Base-by-base conservation (phyloP, 2,329 filamentous ascomycete genomes). In the Aspergillus pseudoglaucus region DNA sequence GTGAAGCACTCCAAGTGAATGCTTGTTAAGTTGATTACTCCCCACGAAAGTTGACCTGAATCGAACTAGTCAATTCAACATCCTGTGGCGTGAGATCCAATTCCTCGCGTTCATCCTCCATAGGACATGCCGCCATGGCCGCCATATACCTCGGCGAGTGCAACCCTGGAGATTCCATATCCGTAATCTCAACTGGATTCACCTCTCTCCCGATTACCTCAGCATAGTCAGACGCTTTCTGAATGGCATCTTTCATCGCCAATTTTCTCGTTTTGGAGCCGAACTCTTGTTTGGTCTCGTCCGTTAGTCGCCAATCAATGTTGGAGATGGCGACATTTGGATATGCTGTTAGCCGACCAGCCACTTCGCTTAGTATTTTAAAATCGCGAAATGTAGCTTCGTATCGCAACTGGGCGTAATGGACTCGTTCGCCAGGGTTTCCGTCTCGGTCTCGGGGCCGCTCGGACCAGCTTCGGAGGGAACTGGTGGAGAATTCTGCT, bases 351-450 rank as follows among this genome's bases (percentile, higher is more conserved):
- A 63, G 49, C 18, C 52, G 35, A 4, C 51, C 50, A 1, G 55
- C 47, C 7, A 60, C 48, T 3, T 59, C 40, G 15, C 55, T 51
- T 8, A 65, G 44, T 7, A 48, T 50, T 10, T 35, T 9, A 20
- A 63, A 59, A 40, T 62, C 56, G 1, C 53, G 57, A 45, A 65
- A 65, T 6, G 51, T 48, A 3, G 56, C 54, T 6, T 53, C 50
- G 33, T 61, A 48, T 0, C 42, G 53, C 22, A 54, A 49, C 15
- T 47, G 49, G 17, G 59, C 58, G 7, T 52, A 47, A 44, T 59
- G 47, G 6, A 53, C 47, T 17, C 53, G 48, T 45, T 45, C 44
- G n/a, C 53, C 38, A 0, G 48, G 46, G 4, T 47, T 46, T 18
- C 45, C 49, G 20, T 59, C 45, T 5, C 27, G 23, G 42, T 35